Evolutionary conservation across 2,329 filamentous ascomycete species (phyloP).

Genomic region (Apiospora aurea): DNA sequence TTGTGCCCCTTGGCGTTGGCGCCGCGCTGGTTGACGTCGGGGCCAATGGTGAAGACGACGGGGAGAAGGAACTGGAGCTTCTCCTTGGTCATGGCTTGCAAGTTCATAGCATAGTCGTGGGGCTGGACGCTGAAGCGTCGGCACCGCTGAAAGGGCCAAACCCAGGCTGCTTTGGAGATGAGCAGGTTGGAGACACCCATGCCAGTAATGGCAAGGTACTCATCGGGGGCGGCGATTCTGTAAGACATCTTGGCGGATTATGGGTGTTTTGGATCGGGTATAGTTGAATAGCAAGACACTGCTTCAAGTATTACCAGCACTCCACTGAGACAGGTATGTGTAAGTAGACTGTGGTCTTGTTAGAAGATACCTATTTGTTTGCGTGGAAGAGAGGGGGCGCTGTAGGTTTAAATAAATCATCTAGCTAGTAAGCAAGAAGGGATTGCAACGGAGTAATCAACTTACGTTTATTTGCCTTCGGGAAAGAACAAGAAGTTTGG

Average conservation of each 20-base stretch:
- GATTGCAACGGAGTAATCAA: neutral
- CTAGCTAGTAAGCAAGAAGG: neutral
- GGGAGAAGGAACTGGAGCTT: slow-evolving; percentile 84
- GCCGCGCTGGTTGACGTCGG: slow-evolving; percentile 70
- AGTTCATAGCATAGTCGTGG: slow-evolving; percentile 81
- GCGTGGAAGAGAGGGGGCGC: neutral
- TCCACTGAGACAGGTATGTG: neutral
- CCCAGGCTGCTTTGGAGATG: slow-evolving; percentile 79
- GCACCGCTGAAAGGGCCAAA: slow-evolving; percentile 74
- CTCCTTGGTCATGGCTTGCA: slow-evolving; percentile 89
- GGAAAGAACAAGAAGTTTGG: slow-evolving; percentile 9
- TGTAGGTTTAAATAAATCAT: neutral
- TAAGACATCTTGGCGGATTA: slow-evolving; percentile 60
- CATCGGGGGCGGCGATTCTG: slow-evolving; percentile 75
- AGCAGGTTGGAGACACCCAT: slow-evolving; percentile 75
- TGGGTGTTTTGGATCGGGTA: neutral
- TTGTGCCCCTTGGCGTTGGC: slow-evolving; percentile 46
- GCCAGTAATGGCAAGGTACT: slow-evolving; percentile 89
- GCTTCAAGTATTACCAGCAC: neutral
- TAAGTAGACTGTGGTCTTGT: neutral
- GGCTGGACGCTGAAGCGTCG: slow-evolving; percentile 71
- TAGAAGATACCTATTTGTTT: neutral
- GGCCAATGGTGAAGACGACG: slow-evolving; percentile 86
- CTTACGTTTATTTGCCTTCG: slow-evolving; percentile 11
- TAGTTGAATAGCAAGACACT: neutral